Evolutionary conservation across 495 filamentous ascomycete species (phyloP).

Genomic region (Xylaria longipes): DNA sequence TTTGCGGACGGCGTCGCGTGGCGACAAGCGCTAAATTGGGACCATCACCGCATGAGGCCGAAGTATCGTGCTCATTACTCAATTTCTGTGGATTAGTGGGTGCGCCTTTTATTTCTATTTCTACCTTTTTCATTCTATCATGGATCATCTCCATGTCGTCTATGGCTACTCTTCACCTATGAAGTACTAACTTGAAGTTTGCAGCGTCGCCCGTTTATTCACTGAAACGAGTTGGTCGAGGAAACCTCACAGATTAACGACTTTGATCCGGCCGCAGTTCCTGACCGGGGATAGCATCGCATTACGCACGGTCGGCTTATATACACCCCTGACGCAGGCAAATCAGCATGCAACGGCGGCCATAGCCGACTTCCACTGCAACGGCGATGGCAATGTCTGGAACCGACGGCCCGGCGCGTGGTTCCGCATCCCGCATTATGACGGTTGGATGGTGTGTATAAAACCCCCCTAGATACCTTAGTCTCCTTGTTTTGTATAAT

Average conservation of each 20-base stretch:
- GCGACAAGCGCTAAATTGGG: conserved; percentile 46
- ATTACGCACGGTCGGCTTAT: conserved; percentile 27
- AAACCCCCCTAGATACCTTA: no score
- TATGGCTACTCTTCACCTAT: background rate
- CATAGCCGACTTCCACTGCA: conserved; percentile 37
- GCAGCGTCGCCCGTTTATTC: conserved; percentile 35
- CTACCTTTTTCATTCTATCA: background rate
- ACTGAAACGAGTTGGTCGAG: conserved; percentile 32
- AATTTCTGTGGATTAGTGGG: conserved; percentile 47
- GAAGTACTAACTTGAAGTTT: background rate
- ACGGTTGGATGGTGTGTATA: conserved; percentile 37
- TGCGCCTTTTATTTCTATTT: background rate
- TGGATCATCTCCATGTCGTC: background rate
- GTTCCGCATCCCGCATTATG: conserved; percentile 41
- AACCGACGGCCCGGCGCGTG: conserved; percentile 33
- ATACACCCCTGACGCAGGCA: conserved; percentile 5
- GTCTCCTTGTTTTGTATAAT: no score
- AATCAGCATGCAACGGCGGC: conserved; percentile 36
- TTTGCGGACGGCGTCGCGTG: conserved; percentile 46
- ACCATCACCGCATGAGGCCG: conserved; percentile 42
- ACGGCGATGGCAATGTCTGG: conserved; percentile 33
- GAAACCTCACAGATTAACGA: background rate
- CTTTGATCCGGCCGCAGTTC: conserved; percentile 30
- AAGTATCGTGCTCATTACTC: conserved; percentile 46
- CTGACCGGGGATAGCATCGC: conserved; percentile 28